phyloP scores from a whole-genome alignment of 257 asterid genomes.

The Parsonsia alboflavescens region DNA sequence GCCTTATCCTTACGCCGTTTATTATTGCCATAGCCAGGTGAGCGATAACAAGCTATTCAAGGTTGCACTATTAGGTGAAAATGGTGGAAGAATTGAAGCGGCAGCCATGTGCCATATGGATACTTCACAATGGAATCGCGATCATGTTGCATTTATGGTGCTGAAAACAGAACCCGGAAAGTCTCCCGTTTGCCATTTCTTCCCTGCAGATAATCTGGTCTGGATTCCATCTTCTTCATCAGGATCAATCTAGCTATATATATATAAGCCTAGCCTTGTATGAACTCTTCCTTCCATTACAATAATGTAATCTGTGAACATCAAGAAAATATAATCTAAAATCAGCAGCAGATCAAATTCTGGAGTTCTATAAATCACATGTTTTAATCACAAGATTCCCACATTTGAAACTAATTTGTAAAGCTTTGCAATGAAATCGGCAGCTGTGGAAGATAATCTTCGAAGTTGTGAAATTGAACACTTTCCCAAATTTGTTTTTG shows the following conservation, averaged over 20 bases:
- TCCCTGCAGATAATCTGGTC: constrained; percentile 24
- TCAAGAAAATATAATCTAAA: no score
- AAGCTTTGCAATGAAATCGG: no score
- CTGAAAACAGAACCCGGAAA: constrained; percentile 18
- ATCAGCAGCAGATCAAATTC: no score
- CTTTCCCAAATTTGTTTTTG: no score
- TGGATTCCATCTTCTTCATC: constrained; percentile 13
- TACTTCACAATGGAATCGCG: constrained; percentile 21
- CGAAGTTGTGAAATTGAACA: no score
- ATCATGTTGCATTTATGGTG: constrained; percentile 19
- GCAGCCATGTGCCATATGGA: constrained; percentile 23
- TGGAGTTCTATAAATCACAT: no score
- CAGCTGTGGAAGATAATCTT: no score
- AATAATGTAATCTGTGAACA: no score
- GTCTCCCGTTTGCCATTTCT: constrained; percentile 26
- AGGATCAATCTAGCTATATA: background rate
- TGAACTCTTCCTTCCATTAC: no score
- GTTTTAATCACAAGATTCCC: no score
- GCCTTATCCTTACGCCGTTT: constrained; percentile 86
- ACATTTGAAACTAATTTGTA: no score
- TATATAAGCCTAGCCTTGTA: no score
- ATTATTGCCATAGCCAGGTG: constrained; percentile 67
- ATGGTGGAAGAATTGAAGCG: constrained; percentile 24
- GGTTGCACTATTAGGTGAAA: constrained; percentile 15
- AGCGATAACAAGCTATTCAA: constrained; percentile 48